Base-by-base conservation (phyloP, 495 filamentous ascomycete species). In the Penicillium ucsense region DNA sequence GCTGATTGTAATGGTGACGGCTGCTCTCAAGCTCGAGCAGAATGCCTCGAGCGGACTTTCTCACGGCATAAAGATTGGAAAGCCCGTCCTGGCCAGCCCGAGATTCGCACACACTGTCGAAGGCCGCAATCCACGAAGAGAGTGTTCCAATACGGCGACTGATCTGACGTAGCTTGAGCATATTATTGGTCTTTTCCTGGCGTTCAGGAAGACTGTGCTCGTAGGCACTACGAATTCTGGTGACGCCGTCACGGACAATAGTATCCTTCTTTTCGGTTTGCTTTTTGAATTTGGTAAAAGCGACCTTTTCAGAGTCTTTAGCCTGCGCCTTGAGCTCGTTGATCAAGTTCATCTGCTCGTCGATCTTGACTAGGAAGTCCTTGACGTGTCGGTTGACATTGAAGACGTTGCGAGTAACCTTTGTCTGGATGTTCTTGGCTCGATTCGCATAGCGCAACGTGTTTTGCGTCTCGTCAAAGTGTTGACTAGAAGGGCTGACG, bases 331-430 rank as follows among this genome's bases (percentile, higher is more conserved):
- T 91, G 45, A 99, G 77, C 58, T 96, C 89, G 57, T 94, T 94
- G 59, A 96, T 96, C 57, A 94, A 65, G 8, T 79, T 82, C 76
- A 91, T 87, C 62, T 96, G 90, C 71, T 95, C 89, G 59, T 95
- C 89, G 72, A 94, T 96, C 76, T 96, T 96, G 70, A 94, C 88
- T 59, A 96, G 63, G 69, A 91, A 96, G 64, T 96, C 90, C 71
- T 97, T 99, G 42, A 99, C 92, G 69, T 99, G 92, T 43, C 92
- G 84, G 61, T 99, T 97, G 53, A 99, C 94, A 59, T 99, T 99
- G 73, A 92, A 97, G 2, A 96, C 94, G 61, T 99, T 99, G 53
- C 89, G 79, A 12, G 92, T 96, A 35, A 95, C 88, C 73, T 99
- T 99, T 20, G 92, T 99, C 71, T 99, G 94, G 60, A 99, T 99